These are phyloP conservation scores for Vaccinium vitisidaea DNA, from an alignment of 148 eudicot genomes.

Conservation along the genomic window DNA sequence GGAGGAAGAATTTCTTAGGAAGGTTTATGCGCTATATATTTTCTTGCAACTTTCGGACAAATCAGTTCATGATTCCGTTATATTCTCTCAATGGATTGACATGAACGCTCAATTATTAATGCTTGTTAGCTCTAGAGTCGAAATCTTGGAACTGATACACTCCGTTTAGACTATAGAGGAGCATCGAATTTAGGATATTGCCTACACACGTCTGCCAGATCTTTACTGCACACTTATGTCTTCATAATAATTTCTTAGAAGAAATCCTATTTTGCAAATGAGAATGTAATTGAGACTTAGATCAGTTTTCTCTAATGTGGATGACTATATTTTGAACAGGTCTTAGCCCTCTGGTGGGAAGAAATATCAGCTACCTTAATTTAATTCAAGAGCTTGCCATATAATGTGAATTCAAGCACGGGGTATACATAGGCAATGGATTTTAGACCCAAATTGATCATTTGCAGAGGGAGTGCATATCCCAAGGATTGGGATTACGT, in stretches of 20 bases:
- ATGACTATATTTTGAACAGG: background rate
- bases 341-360: constrained; percentile 77
- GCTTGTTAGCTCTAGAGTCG: background rate
- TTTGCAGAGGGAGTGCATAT: constrained; percentile 93
- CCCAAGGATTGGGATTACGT: constrained; percentile 95
- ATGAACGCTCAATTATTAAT: background rate
- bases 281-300: background rate
- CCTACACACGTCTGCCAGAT: background rate
- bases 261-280: background rate
- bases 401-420: constrained; percentile 65
- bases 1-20: background rate
- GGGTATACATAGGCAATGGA: constrained; percentile 88
- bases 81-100: background rate
- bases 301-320: background rate
- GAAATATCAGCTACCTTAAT: constrained; percentile 47
- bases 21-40: background rate
- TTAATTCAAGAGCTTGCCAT: constrained; percentile 94
- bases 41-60: background rate
- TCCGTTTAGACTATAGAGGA: too few species aligned
- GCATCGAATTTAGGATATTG: background rate
- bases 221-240: background rate
- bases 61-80: background rate
- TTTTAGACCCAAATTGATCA: constrained; percentile 89
- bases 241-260: background rate
- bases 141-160: too few species aligned